Evolutionary conservation across 495 filamentous ascomycete genomes (phyloP), one percentile per base, ranked within the genome.

Genomic region (Venustampulla echinocandica): DNA sequence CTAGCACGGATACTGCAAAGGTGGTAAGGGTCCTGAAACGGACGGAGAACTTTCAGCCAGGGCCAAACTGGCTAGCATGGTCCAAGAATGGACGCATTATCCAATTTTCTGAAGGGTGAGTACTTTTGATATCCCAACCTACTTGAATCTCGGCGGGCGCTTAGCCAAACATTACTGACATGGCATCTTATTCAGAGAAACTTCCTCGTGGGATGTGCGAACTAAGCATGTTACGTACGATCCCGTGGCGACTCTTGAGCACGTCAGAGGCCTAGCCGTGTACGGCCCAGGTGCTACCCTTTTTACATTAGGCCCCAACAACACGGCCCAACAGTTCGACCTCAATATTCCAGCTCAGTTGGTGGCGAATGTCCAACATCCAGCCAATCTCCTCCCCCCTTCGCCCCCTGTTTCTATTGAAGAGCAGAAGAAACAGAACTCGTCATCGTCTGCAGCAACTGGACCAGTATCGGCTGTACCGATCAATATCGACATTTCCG

Each of bases 61-160:
- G 88, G 9, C 85, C 84, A 15, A 94, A 95, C 62, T 99, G 90
- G 90, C 85, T 95, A 73, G 84, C 77, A 19, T 99, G 92, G 92
- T 97, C 93, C 2, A 97, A 94, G 68, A 95, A 94, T 68, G 92
- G 92, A 21, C 82, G 86, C 53, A 88, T 99, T 50, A 75, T 99
- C 41, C 92, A 99, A 66, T 90, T 79, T 66, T 79, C 88, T 6
- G 88, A 96, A 65, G 79, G 85, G 90, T 96, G 67, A 70, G 87
- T 76, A 18, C 20, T 20, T 3, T 7, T 13, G 18, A 17, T 14
- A 24, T 37, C 17, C 14, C 39, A 47, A 44, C 45, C 41, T 53
- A 39, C 47, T 41, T 54, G 37, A 48, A 34, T 46, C 46, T 60
- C 68, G 54, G 62, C 59, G 61, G 61, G 64, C 62, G 60, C 60